A percentile compares a stretch with the other conserved stretches of the same genome.
phyloP scores from a whole-genome alignment of 345 rosid genomes.

The Bruguiera gymnorhiza region DNA sequence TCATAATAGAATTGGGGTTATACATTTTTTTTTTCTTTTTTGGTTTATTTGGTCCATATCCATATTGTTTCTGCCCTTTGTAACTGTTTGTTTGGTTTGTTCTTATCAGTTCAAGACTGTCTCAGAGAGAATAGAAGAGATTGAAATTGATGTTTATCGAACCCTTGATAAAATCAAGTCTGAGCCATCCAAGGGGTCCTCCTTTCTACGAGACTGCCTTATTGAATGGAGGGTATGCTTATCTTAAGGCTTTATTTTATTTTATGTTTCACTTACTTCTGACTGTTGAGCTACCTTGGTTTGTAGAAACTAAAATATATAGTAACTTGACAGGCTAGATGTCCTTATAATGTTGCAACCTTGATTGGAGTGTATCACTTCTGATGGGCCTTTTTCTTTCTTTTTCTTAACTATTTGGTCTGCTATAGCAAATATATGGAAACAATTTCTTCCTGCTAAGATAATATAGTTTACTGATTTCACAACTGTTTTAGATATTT shows the following conservation, averaged over 20 bases:
- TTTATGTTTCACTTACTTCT: not conserved
- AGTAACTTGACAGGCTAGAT: not conserved
- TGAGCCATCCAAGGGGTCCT: slow-evolving; percentile 75
- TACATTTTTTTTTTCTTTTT: no score
- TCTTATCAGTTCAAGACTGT: slow-evolving; percentile 65
- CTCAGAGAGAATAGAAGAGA: slow-evolving; percentile 63
- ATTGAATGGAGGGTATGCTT: slow-evolving; percentile 81
- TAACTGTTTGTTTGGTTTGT: slow-evolving; percentile 1
- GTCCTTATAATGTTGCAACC: not conserved
- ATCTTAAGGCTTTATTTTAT: not conserved
- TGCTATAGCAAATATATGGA: not conserved
- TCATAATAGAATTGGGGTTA: no score
- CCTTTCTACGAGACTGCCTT: slow-evolving; percentile 76
- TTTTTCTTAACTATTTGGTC: not conserved
- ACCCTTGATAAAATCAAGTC: slow-evolving; percentile 62
- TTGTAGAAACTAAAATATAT: slow-evolving; percentile 1
- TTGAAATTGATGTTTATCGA: slow-evolving; percentile 64
- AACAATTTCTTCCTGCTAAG: not conserved
- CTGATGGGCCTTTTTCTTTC: not conserved
- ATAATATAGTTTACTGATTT: no score
- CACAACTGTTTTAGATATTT: no score
- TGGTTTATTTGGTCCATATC: no score
- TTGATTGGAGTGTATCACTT: not conserved
- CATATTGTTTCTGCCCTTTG: no score
- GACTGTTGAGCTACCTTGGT: not conserved